Base-by-base conservation (phyloP, 805 yeast species). In the Ogataea nakhonphanomensis region DNA sequence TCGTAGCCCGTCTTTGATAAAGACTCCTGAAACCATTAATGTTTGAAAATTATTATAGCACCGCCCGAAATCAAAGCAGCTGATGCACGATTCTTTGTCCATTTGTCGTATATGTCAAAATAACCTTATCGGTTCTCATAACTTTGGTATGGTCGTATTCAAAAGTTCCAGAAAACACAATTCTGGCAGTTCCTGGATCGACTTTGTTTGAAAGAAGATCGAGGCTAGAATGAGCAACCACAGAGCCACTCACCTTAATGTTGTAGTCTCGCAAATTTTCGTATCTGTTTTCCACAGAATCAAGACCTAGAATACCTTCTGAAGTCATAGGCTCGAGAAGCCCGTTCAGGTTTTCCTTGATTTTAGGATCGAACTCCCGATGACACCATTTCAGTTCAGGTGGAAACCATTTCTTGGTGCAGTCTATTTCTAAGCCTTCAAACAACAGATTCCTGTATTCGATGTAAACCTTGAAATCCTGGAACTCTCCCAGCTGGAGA, bases 81-180 rank as follows among this genome's bases (percentile, higher is more conserved):
- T 51, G 53, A 35, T 58, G 59, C 8, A 63, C 51, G 9, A 48
- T 48, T 4, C 54, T 55, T 12, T 42, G 46, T 8, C 61, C 60
- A 23, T 57, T 45, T 23, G 55, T 59, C 20, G 31, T 55, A 29
- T 51, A 62, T 7, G 54, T 49, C 30, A 64, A 38, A 5, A 54
- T 31, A 14, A 59, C 58, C 17, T 49, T 44, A 4, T 49, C 50
- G 8, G 64, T 51, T 34, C 59, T 58, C 25, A 64, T 52, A 7
- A 59, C 55, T 42, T 60, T 58, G 7, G 64, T 61, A 37, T 64
- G 69, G 45, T 65, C 68, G 23, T 64, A 61, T 35, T 63, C 66
- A 9, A 65, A 54, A 7, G 60, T 55, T 3, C 65, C 69, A 8
- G 36, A 44, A 36, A 64, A 65, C 10, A 57, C 44, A 21, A 64